Evolutionary conservation across 2,329 filamentous ascomycete species (phyloP), one percentile per base, ranked within the genome.

Genomic region (Stachybotrys chartarum): DNA sequence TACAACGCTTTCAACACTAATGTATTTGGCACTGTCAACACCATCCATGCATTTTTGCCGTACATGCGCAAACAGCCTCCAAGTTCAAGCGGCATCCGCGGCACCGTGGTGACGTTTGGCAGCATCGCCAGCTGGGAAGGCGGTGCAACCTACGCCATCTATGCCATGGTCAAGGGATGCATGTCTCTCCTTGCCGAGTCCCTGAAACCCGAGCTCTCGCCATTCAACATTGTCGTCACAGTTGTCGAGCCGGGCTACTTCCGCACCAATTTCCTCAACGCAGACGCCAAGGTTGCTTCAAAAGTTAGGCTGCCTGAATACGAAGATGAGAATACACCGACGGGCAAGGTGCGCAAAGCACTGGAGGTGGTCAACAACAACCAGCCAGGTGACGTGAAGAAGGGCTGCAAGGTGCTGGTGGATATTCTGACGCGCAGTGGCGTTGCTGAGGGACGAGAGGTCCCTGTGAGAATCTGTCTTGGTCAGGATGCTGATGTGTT

Each of bases 341-440:
- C 68, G 8, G 69, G 68, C 0, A 52, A 60, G 49, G 52, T 55
- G 31, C 59, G 74, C 53, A 63, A 58, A 17, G 47, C 55, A 3
- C 57, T 81, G 35, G 64, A 66, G 3, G 47, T 49, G 3, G 66
- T 67, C 11, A 68, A 83, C 57, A 71, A 76, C 16, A 74, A 76
- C 0, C 81, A 85, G 68, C 74, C 70, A 0, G 83, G 83, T 0
- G 81, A 86, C 61, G 73, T 81, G 3, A 67, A 66, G 17, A 84
- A 84, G 70, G 83, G 78, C 0, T 69, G 71, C 7, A 72, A 68
- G 55, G 73, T 80, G 1, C 70, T 83, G 31, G 73, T 85, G 6
- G 82, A 86, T 59, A 70, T 82, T 14, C 59, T 86, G 59, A 83
- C 78, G 7, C 70, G 70, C 48, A 74, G 69, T 2, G 82, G 81